A percentile compares a stretch with the other conserved stretches of the same genome.
Evolutionary conservation across 2,329 filamentous ascomycete genomes (phyloP).

Genomic region (Colletotrichum sublineola): DNA sequence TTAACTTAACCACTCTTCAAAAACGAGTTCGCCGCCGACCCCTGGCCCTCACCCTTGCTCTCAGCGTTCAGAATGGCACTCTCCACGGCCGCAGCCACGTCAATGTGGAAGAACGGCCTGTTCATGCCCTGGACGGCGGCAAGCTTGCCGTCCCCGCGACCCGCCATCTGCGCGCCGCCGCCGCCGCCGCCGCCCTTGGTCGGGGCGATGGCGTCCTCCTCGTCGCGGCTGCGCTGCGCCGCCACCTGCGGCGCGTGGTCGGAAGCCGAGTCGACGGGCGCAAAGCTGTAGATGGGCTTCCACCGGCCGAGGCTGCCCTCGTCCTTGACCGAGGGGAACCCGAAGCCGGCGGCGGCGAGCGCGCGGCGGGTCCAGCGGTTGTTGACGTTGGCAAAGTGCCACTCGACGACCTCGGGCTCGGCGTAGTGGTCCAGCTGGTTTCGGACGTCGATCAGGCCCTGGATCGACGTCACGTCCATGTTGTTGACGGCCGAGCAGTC

Average conservation of each 20-base stretch:
- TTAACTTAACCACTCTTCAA: slow-evolving; percentile 39
- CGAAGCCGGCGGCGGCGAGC: slow-evolving; percentile 69
- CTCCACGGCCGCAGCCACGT: slow-evolving; percentile 63
- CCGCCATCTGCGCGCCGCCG: slow-evolving; percentile 42
- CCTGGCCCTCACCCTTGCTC: slow-evolving; percentile 30
- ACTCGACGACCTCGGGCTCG: slow-evolving; percentile 61
- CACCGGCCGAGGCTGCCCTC: slow-evolving; percentile 48
- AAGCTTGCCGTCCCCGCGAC: slow-evolving; percentile 45
- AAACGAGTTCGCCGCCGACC: slow-evolving; percentile 33
- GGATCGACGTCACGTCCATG: slow-evolving; percentile 69
- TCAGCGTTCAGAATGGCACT: slow-evolving; percentile 55
- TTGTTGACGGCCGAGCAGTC: slow-evolving; percentile 70
- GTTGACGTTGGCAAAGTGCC: slow-evolving; percentile 67
- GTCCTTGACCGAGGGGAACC: slow-evolving; percentile 55
- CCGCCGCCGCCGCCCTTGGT: slow-evolving; percentile 19
- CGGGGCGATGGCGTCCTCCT: slow-evolving; percentile 41
- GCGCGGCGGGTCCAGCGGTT: slow-evolving; percentile 71
- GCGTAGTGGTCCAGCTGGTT: slow-evolving; percentile 68
- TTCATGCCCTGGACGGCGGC: slow-evolving; percentile 61
- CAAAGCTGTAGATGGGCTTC: slow-evolving; percentile 53
- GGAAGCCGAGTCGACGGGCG: slow-evolving; percentile 42
- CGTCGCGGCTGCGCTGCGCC: slow-evolving; percentile 39
- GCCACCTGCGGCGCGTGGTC: slow-evolving; percentile 33
- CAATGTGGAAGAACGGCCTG: slow-evolving; percentile 66
- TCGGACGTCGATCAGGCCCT: slow-evolving; percentile 68